Percentiles rank a stretch among this genome's conserved stretches.
Conservation (phyloP, 176 grass and related monocot species). For the Neostapfia colusana region DNA sequence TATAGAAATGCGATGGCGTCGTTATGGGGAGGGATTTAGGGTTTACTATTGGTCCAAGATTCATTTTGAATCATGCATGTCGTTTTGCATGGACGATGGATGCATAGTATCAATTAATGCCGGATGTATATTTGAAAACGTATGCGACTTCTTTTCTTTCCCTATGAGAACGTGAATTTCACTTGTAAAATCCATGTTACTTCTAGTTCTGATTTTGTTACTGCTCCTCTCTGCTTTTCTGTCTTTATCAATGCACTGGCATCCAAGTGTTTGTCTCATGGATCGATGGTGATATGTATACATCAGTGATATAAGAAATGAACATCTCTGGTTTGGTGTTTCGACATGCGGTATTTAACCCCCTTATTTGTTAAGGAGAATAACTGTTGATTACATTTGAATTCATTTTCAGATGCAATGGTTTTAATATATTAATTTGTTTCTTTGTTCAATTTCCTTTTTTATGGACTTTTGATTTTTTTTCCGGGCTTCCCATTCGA, state of each 20-base stretch:
- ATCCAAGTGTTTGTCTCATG: neutral
- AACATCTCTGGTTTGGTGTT: neutral
- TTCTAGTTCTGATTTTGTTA: neutral
- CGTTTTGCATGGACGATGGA: slow-evolving; percentile 29
- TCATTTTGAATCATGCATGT: slow-evolving; percentile 27
- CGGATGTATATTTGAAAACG: slow-evolving; percentile 8
- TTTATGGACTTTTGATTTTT: neutral
- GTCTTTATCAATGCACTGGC: neutral
- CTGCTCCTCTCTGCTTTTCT: neutral
- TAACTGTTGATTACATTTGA: neutral
- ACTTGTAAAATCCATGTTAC: neutral
- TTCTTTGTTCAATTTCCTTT: neutral
- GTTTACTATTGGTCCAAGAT: slow-evolving; percentile 15
- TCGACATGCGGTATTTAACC: neutral
- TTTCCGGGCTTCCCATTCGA: neutral
- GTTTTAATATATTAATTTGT: neutral
- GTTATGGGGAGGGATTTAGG: slow-evolving; percentile 8
- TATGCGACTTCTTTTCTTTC: neutral
- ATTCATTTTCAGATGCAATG: neutral
- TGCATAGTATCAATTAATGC: slow-evolving; percentile 18
- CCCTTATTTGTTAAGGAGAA: neutral
- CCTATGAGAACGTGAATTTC: neutral
- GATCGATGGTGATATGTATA: neutral
- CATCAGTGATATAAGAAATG: no score
- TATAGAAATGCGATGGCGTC: slow-evolving; percentile 28